Base-by-base conservation (phyloP, 805 yeast genomes). In the Candida adriatica region DNA sequence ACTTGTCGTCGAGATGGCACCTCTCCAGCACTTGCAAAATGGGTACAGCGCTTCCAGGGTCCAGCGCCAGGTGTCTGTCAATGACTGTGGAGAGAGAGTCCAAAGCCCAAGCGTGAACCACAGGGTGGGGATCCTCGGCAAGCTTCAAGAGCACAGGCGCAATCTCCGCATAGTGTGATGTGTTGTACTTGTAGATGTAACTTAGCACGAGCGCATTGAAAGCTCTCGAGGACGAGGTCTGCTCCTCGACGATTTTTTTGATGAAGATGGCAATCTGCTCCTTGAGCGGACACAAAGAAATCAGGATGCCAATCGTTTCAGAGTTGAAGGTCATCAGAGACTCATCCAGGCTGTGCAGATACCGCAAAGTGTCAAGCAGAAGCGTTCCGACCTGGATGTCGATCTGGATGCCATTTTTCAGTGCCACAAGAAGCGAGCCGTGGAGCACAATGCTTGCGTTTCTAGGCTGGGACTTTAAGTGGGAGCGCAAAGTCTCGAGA, bases 111-210 rank as follows among this genome's bases (percentile, higher is more conserved):
- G 73, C 68, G 50, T 84, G 88, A 13, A 92, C 87, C 1, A 73
- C 60, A 0, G 96, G 95, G 50, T 88, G 90, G 0, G 95, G 88
- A 54, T 90, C 97, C 14, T 59, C 59, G 4, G 78, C 53, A 18
- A 90, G 62, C 11, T 82, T 76, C 23, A 68, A 54, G 3, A 77
- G 48, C 5, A 85, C 74, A 21, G 75, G 75, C 35, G 68, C 62
- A 4, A 79, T 68, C 4, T 70, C 49, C 29, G 58, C 51, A 34
- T 70, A 59, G 19, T 64, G 62, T 1, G 61, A 49, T 3, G 68
- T 55, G 31, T 55, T 64, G 35, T 58, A 61, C 29, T 61, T 61
- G 33, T 64, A 63, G 16, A 73, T 60, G 4, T 68, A 53, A 7
- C 75, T 67, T 18, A 81, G 46, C 1, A 75, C 54, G 22, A 73